phyloP scores from a whole-genome alignment of 164 flowering plant genomes.

The Liquidambar formosana region DNA sequence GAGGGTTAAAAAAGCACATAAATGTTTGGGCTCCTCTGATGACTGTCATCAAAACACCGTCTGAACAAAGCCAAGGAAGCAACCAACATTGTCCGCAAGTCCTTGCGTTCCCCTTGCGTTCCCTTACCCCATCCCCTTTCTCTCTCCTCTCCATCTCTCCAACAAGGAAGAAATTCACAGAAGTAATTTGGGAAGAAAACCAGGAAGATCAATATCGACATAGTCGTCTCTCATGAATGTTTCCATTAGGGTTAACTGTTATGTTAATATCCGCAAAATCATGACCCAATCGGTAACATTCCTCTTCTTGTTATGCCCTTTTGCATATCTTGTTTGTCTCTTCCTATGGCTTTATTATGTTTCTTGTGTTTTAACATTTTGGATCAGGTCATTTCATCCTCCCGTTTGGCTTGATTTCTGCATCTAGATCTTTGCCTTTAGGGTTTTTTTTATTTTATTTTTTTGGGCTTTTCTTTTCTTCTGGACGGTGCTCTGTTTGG shows the following conservation, averaged over 20 bases:
- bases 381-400: neutral
- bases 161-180: neutral
- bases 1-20: neutral
- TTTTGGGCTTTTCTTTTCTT: no score
- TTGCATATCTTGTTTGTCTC: neutral
- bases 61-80: neutral
- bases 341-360: neutral
- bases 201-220: no score
- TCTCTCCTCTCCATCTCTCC: neutral
- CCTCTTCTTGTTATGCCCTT: neutral
- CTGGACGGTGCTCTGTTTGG: no score
- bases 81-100: no score
- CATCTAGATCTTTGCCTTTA: neutral
- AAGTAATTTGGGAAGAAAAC: no score
- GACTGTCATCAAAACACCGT: neutral
- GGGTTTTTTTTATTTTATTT: neutral
- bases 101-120: no score
- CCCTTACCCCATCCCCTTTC: no score
- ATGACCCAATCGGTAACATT: slow-evolving; percentile 1
- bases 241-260: neutral
- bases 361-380: neutral
- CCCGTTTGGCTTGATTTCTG: neutral
- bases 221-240: neutral
- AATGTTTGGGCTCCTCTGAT: slow-evolving; percentile 2
- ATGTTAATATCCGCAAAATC: neutral